Evolutionary conservation across 768 basidiomycete species (phyloP), one percentile per base, ranked within the genome.

Genomic region (Naganishia antarctica): DNA sequence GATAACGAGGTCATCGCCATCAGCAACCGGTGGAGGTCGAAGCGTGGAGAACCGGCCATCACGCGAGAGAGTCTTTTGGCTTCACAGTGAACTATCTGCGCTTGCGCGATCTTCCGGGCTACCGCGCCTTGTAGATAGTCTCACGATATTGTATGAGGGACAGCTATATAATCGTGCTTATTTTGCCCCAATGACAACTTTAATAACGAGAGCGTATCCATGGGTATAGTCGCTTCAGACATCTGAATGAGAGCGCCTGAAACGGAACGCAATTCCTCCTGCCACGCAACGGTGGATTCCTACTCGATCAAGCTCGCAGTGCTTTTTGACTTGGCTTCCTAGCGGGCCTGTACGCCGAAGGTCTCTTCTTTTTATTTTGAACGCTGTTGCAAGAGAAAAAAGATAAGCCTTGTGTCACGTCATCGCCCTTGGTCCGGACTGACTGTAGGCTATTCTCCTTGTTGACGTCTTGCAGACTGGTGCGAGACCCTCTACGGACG

Each of bases 21-120:
- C 60, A 82, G 85, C 45, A 96, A 97, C 77, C 84, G 85, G n/a
- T 96, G 93, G 93, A 82, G 92, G 66, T 81, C 84, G 65, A 87
- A 90, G 69, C 82, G 90, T 65, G 90, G 89, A 13, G 88, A 91
- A 70, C 76, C 81, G 21, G 65, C 68, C 3, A 48, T 75, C 21
- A 61, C 47, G 3, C 25, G 50, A 16, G 66, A 67, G 15, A 44
- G 18, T 21, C 44, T 64, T 37, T 31, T 60, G 34, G 53, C 31
- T 25, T 25, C 53, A 11, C 34, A 57, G 53, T 40, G 37, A 37
- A 11, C 13, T 11, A 21, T 9, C 43, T n/a, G n/a, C n/a, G n/a
- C n/a, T n/a, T n/a, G n/a, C n/a, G n/a, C n/a, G n/a, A n/a, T n/a
- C n/a, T n/a, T n/a, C n/a, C n/a, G n/a, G n/a, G n/a, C n/a, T n/a